These are phyloP conservation scores for Cytospora mali DNA, from an alignment of 2,329 filamentous ascomycete species.

Conservation along the genomic window DNA sequence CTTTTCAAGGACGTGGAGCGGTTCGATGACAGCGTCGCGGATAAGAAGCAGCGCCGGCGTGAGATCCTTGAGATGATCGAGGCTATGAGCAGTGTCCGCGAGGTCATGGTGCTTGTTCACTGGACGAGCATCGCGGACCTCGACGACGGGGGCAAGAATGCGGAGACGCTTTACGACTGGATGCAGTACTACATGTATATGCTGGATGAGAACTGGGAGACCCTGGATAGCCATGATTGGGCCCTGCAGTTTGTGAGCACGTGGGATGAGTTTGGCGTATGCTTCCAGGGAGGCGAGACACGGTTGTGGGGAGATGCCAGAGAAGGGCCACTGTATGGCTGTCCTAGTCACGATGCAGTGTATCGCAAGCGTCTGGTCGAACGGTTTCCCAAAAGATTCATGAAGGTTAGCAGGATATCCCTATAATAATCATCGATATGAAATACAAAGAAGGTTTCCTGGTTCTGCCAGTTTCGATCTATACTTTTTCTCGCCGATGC, in stretches of 20 bases:
- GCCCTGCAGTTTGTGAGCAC: slow-evolving; percentile 28
- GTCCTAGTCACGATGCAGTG: slow-evolving; percentile 27
- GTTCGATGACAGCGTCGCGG: slow-evolving; percentile 24
- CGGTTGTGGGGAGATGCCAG: slow-evolving; percentile 26
- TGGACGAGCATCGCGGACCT: slow-evolving; percentile 29
- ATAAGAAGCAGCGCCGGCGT: slow-evolving; percentile 28
- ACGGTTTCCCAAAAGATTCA: slow-evolving; percentile 26
- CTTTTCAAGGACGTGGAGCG: slow-evolving; percentile 29
- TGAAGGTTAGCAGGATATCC: slow-evolving; percentile 24
- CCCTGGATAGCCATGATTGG: slow-evolving; percentile 25
- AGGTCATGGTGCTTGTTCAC: slow-evolving; percentile 28
- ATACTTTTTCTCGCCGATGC: too few species aligned
- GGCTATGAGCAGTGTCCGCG: slow-evolving; percentile 26
- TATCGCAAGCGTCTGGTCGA: slow-evolving; percentile 28
- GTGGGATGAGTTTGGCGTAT: slow-evolving; percentile 26
- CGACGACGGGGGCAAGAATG: slow-evolving; percentile 17
- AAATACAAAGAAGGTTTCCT: not conserved
- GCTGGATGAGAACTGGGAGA: slow-evolving; percentile 28
- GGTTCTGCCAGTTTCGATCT: not conserved
- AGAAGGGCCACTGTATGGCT: slow-evolving; percentile 27
- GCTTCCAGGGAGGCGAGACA: slow-evolving; percentile 24
- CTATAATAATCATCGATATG: slow-evolving; percentile 1
- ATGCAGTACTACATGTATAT: slow-evolving; percentile 29
- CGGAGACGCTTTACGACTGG: slow-evolving; percentile 27
- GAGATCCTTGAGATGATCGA: slow-evolving; percentile 29